phyloP scores from a whole-genome alignment of 164 flowering plant species.

The Tinospora cordifolia region DNA sequence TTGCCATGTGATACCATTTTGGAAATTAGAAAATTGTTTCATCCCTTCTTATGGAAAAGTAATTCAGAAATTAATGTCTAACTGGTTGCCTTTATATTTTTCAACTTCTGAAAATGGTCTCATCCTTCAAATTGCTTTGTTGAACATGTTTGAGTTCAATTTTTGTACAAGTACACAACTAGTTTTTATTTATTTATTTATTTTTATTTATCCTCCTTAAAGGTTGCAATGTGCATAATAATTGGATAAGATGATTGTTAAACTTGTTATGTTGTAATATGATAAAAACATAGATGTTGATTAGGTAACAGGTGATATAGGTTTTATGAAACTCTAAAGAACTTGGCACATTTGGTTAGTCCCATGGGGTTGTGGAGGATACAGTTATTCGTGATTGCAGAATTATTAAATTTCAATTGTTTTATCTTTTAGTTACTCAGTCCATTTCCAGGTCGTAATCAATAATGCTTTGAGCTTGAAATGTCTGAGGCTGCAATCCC shows the following conservation, averaged over 20 bases:
- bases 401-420: no score
- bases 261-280: no score
- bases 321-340: not conserved
- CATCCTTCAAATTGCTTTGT: not conserved
- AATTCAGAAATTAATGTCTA: not conserved
- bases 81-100: not conserved
- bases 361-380: no score
- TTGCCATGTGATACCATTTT: not conserved
- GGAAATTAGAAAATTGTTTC: not conserved
- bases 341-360: not conserved
- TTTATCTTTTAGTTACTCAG: no score
- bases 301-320: not conserved
- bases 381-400: no score
- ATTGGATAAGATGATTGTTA: no score
- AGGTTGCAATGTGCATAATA: not conserved
- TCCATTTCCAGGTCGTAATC: no score
- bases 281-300: no score
- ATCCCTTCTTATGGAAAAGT: not conserved
- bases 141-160: not conserved
- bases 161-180: not conserved
- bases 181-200: no score
- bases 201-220: no score
- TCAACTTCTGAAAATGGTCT: not conserved
- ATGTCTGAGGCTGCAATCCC: no score
- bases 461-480: no score